Evolutionary conservation across 345 rosid genomes (phyloP), one percentile per base, ranked within the genome.

Genomic region (Lagerstroemia speciosa): DNA sequence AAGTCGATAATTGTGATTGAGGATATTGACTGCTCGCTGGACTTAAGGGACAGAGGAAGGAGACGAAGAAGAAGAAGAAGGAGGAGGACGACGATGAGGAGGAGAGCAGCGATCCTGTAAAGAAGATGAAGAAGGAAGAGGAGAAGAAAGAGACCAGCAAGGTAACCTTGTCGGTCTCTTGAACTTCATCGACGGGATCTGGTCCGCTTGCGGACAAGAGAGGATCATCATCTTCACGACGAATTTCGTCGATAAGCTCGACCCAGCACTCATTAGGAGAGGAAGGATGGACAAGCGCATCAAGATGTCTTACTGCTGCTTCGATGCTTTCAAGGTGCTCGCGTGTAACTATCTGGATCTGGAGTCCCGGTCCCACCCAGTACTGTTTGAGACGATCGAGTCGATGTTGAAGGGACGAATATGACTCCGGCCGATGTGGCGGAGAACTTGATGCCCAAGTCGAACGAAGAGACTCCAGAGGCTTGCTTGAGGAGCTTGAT

Each of bases 281-380:
- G 78, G 78, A 38, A 62, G 78, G 69, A 75, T 75, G 78, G 78
- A 71, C 45, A 71, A 71, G 64, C 78, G 53, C 69, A 71, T 75
- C 4, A 75, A 75, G 70, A 36, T 75, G 68, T 65, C 65, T 3
- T 66, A 65, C 30, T 72, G 74, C 65, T 12, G 66, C 53, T 65
- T 37, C 17, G 65, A 65, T 10, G 74, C 74, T 6, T 72, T 72
- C 55, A 65, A 72, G 65, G 69, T 72, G 16, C 74, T 72, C 3
- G 74, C 74, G 1, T 50, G 22, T 4, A 71, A 71, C 24, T 71
- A 71, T 17, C 26, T 71, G 50, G 64, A 48, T 24, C 14, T 75
- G 0, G 64, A 66, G n/a, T n/a, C n/a, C n/a, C n/a, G n/a, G 20
- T n/a, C 40, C 20, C 78, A 75, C 19, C 64, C 2, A n/a, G n/a